Evolutionary conservation across 225 moss, liverwort and hornwort genomes (phyloP).

Genomic region (Pseudoscleropodium purum): DNA sequence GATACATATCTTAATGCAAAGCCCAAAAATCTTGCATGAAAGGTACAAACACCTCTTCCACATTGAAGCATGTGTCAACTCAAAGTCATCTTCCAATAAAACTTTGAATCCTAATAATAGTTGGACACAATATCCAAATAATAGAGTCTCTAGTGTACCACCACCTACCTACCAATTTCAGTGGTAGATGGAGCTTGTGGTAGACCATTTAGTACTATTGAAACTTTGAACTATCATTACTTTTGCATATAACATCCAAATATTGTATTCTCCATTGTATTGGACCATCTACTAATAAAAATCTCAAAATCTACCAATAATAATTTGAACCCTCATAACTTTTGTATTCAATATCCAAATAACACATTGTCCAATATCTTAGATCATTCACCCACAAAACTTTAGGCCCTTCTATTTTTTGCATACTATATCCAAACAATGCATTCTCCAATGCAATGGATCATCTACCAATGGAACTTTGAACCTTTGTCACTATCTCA

Average conservation of each 20-base stretch:
- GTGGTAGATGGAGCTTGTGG: no score
- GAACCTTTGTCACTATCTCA: not conserved
- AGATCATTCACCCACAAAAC: not conserved
- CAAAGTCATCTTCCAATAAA: not conserved
- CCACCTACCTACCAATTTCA: no score
- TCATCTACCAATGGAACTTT: no score
- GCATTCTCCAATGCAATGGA: fast-evolving
- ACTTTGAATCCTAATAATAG: not conserved
- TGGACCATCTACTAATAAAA: no score
- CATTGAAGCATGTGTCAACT: not conserved
- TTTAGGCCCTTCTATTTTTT: no score
- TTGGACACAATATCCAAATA: not conserved
- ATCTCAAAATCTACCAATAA: not conserved
- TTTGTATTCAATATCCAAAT: not conserved
- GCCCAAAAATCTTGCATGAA: not conserved
- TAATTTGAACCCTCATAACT: not conserved
- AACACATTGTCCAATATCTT: not conserved
- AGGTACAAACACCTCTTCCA: not conserved
- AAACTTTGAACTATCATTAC: fast-evolving
- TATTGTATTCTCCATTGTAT: fast-evolving
- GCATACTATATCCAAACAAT: not conserved
- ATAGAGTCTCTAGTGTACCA: not conserved
- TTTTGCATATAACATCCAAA: not conserved
- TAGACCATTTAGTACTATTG: no score
- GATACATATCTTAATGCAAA: not conserved